Base-by-base conservation (phyloP, 495 filamentous ascomycete species). In the Articulospora tetracladia region DNA sequence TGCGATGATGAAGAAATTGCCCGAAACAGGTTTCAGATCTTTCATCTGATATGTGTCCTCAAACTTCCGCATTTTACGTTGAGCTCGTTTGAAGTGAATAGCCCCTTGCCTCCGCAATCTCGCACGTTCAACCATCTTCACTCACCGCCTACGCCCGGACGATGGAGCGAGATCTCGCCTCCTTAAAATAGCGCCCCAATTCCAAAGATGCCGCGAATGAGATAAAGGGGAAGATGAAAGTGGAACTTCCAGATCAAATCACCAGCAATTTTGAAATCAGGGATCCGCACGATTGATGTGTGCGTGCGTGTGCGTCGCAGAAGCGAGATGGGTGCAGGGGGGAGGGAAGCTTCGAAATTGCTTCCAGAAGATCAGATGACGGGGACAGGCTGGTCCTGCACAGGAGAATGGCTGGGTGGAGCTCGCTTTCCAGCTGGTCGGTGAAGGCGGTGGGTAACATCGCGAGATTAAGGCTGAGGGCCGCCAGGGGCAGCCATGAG, bases 361-460 rank as follows among this genome's bases (percentile, higher is more conserved):
- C 55, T 57, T 57, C 55, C 24, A 49, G 55, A 57, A 57, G 55
- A 47, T 41, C 17, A 44, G 53, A 41, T 20, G 30, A 55, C 6
- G 28, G 19, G n/a, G 51, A 13, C 24, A 22, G 24, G 10, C 6
- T 2, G 13, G 19, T 2, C 2, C 15, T 10, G 13, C 3, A 24
- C 25, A 23, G 49, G 13, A 13, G n/a, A 7, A 23, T 19, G 49
- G 49, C 49, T 52, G 49, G 30, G 39, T 44, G 39, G 39, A 44
- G 39, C 15, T n/a, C 15, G 17, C 7, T 34, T 44, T 44, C 39
- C 39, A 44, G 39, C 17, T 44, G 8, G 39, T 44, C 39, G 39
- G 39, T 44, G 39, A 44, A 44, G 39, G 39, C 39, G 39, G 39
- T 44, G 39, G 39, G 39, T n/a, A n/a, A 44, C 7, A 44, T 44